Evolutionary conservation across 768 basidiomycete species (phyloP).

Genomic region (Vararia minispora): DNA sequence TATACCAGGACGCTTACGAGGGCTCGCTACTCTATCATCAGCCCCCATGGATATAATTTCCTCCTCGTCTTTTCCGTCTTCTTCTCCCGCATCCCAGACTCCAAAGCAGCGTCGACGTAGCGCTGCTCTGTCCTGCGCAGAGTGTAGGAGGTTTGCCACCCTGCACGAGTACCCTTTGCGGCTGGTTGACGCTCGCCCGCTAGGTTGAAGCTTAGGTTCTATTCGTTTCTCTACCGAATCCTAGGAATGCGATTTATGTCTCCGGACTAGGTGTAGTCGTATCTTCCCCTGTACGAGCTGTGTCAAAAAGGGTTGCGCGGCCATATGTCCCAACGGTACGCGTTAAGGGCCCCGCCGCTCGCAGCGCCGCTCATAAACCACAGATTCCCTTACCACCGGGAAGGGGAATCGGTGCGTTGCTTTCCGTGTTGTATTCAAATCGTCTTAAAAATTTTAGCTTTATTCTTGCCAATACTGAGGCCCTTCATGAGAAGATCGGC

Average conservation of each 20-base stretch:
- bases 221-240: conserved; percentile 13
- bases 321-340: conserved; percentile 58
- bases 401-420: conserved; percentile 52
- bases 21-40: conserved; percentile 8
- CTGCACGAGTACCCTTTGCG: conserved; percentile 2
- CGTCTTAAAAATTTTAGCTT: conserved; percentile 30
- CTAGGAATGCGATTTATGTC: conserved; percentile 5
- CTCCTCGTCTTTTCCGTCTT: conserved; percentile 7
- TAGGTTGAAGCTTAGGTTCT: conserved; percentile 61
- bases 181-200: conserved; percentile 9
- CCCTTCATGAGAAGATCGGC: conserved; percentile 57
- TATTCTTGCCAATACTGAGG: conserved; percentile 61
- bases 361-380: conserved; percentile 1
- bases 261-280: conserved; percentile 40
- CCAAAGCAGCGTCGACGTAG: conserved; percentile 22
- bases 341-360: background rate
- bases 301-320: conserved; percentile 29
- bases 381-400: conserved; percentile 61
- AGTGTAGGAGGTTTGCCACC: conserved; percentile 49
- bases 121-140: conserved; percentile 51
- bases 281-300: conserved; percentile 46
- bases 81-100: conserved; percentile 8
- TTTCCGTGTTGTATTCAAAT: conserved; percentile 10
- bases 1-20: no score
- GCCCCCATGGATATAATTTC: conserved; percentile 14